Percentiles rank a stretch among this genome's conserved stretches.
These are phyloP conservation scores for Trichopus zeylanicus DNA, from an alignment of 116 monocot genomes.

Conservation along the genomic window DNA sequence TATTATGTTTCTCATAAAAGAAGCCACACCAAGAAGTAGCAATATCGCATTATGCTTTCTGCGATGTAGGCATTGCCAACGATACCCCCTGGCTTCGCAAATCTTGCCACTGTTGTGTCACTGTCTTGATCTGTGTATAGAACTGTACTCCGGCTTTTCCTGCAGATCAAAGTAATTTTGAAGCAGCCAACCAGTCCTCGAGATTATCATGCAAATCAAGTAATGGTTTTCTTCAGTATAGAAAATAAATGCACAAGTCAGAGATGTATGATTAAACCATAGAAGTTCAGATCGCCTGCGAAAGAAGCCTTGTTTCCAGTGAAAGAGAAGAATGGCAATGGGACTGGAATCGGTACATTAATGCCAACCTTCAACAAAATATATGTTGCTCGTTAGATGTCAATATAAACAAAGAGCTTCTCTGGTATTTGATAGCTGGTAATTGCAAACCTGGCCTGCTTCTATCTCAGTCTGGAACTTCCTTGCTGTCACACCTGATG, in stretches of 20 bases:
- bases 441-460: conserved; percentile 70
- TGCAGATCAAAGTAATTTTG: conserved; percentile 14
- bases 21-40: too few species aligned
- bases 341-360: conserved; percentile 95
- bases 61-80: conserved; percentile 91
- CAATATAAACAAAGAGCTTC: too few species aligned
- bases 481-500: conserved; percentile 87
- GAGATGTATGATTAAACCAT: conserved; percentile 25
- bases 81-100: conserved; percentile 53
- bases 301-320: conserved; percentile 92
- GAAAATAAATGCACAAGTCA: not conserved
- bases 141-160: conserved; percentile 95
- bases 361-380: conserved; percentile 60
- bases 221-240: too few species aligned
- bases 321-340: conserved; percentile 97
- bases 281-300: conserved; percentile 97
- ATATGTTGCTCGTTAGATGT: not conserved
- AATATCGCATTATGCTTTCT: conserved; percentile 21
- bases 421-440: not conserved
- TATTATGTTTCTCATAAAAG: too few species aligned
- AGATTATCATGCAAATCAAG: too few species aligned
- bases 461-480: conserved; percentile 96
- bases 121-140: conserved; percentile 87
- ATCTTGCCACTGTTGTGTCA: conserved; percentile 95
- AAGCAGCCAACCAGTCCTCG: not conserved